Conservation (phyloP, 371 early-diverging fungal species). For the Mortierella polycephala region DNA sequence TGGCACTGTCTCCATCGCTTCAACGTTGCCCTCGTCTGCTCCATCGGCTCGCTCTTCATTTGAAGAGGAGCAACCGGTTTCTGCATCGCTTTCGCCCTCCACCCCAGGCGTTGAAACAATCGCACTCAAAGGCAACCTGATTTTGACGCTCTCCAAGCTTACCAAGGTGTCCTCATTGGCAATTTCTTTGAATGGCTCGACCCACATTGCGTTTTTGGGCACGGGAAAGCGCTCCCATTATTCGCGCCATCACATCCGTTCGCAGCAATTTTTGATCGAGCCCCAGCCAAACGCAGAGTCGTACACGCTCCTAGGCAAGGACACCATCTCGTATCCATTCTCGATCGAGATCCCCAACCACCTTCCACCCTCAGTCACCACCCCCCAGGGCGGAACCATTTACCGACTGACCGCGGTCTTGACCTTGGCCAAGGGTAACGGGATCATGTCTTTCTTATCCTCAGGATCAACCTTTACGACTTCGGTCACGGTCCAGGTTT, state of each 20-base stretch:
- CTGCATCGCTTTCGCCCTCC: background rate
- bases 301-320: constrained; percentile 37
- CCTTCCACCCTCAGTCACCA: constrained; percentile 42
- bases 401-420: constrained; percentile 50
- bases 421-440: constrained; percentile 35
- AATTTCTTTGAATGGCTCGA: constrained; percentile 40
- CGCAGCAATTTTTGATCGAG: constrained; percentile 42
- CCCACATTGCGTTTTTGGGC: constrained; percentile 53
- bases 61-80: constrained; percentile 21
- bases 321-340: constrained; percentile 37
- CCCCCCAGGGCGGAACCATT: constrained; percentile 53
- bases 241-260: constrained; percentile 47
- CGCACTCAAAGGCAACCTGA: constrained; percentile 20
- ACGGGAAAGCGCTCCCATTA: constrained; percentile 47
- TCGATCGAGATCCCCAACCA: constrained; percentile 38
- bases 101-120: constrained; percentile 8
- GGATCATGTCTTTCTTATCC: constrained; percentile 51
- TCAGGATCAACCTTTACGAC: constrained; percentile 30
- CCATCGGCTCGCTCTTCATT: constrained; percentile 41
- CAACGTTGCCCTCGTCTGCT: constrained; percentile 39
- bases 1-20: constrained; percentile 33
- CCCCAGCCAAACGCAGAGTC: constrained; percentile 25
- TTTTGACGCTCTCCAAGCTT: constrained; percentile 35
- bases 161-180: constrained; percentile 43
- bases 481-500: constrained; percentile 34